Evolutionary conservation across 2,329 filamentous ascomycete species (phyloP).

Genomic region (Neonectria punicea): DNA sequence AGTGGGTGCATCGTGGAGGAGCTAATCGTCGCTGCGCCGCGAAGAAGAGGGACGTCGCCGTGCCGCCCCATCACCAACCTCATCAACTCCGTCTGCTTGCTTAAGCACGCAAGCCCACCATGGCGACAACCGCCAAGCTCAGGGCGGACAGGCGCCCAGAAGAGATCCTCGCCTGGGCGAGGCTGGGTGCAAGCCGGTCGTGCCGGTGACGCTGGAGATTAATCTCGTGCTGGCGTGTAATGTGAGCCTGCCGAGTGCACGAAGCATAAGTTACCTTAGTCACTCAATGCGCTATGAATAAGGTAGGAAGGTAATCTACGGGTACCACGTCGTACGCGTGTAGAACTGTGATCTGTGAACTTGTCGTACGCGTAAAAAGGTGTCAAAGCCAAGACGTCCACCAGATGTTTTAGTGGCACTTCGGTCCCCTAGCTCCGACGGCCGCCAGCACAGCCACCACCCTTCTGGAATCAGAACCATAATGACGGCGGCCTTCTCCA

Average conservation of each 20-base stretch:
- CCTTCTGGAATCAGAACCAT: conserved; percentile 20
- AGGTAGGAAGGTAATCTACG: not conserved
- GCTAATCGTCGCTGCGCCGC: conserved; percentile 16
- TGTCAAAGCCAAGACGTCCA: conserved; percentile 12
- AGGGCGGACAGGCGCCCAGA: conserved; percentile 8
- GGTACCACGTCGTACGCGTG: conserved; percentile 1
- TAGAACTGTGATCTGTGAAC: too few relatives aligned
- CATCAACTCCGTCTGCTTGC: conserved; percentile 10
- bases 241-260: conserved; percentile 3
- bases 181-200: conserved; percentile 17
- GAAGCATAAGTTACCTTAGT: not conserved
- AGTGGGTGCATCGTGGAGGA: conserved; percentile 24
- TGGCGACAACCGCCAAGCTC: conserved; percentile 8
- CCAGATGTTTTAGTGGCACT: conserved; percentile 7
- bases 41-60: conserved; percentile 1
- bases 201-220: conserved; percentile 13
- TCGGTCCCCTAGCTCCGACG: not conserved
- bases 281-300: conserved; percentile 2
- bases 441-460: conserved; percentile 10
- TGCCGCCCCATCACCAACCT: conserved; percentile 16
- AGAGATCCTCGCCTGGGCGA: conserved; percentile 6
- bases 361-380: not conserved
- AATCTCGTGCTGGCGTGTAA: conserved; percentile 10
- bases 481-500: conserved; percentile 14
- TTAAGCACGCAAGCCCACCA: conserved; percentile 18